Conservation (phyloP, 208 protist genomes). For the Leishmania lainsoni region DNA sequence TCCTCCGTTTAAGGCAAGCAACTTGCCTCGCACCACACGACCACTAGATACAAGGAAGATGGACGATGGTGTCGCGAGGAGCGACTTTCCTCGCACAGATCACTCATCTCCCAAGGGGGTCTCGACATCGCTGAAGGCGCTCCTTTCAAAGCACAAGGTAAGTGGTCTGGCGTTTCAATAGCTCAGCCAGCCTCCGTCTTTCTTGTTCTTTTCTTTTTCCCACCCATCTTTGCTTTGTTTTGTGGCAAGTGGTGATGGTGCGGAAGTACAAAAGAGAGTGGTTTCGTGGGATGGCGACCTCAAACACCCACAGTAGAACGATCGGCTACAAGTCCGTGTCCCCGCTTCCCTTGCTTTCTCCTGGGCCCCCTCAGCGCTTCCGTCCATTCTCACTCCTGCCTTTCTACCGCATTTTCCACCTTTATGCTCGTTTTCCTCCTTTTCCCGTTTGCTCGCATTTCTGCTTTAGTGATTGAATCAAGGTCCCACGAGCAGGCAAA, state of each 20-base stretch:
- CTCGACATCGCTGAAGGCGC: slow-evolving; percentile 68
- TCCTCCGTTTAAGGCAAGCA: slow-evolving; percentile 4
- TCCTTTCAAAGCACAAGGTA: slow-evolving; percentile 65
- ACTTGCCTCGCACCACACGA: slow-evolving; percentile 1
- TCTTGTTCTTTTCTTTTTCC: not conserved
- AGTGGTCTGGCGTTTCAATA: slow-evolving; percentile 36
- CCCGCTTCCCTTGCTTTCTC: not conserved
- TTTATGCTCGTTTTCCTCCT: not conserved
- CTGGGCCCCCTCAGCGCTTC: not conserved
- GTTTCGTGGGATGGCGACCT: no score
- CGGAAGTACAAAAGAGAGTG: not conserved
- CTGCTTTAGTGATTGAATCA: not conserved
- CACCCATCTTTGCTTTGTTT: not conserved
- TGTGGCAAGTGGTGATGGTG: not conserved
- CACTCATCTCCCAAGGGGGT: slow-evolving; percentile 28
- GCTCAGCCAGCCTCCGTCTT: not conserved
- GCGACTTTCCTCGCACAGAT: slow-evolving; percentile 18
- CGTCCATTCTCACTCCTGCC: not conserved
- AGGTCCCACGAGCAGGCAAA: not conserved
- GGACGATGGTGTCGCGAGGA: slow-evolving; percentile 9
- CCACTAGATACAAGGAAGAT: slow-evolving; percentile 3
- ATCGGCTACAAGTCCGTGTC: not conserved
- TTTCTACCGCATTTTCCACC: not conserved
- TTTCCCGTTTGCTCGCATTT: not conserved
- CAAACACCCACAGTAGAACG: not conserved